A percentile compares a stretch with the other conserved stretches of the same genome.
These are phyloP conservation scores for Bacidia gigantensis DNA, from an alignment of 495 filamentous ascomycete genomes.

Conservation along the genomic window DNA sequence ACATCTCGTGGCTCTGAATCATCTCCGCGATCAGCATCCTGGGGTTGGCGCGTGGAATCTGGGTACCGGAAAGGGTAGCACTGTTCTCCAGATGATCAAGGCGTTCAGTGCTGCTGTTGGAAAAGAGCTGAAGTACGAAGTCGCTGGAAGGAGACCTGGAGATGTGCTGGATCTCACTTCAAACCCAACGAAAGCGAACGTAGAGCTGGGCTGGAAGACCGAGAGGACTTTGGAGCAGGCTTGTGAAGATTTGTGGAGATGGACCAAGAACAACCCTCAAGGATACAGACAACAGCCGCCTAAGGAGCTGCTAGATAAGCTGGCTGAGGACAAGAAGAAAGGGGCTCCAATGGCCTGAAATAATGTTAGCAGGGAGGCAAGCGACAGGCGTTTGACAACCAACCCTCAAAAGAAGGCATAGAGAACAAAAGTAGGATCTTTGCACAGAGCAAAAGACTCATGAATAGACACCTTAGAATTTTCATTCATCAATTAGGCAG, in stretches of 20 bases:
- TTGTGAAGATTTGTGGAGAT: slow-evolving; percentile 88
- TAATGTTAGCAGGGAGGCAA: neutral
- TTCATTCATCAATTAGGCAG: too few species aligned
- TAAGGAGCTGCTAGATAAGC: slow-evolving; percentile 58
- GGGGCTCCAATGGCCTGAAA: slow-evolving; percentile 10
- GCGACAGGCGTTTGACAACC: neutral
- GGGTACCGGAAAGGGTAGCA: slow-evolving; percentile 87
- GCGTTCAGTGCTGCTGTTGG: slow-evolving; percentile 83
- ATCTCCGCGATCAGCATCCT: slow-evolving; percentile 77
- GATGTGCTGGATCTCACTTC: slow-evolving; percentile 93
- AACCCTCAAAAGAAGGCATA: neutral
- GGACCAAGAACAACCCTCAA: slow-evolving; percentile 88
- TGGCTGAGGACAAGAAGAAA: slow-evolving; percentile 40
- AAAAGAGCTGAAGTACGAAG: slow-evolving; percentile 71
- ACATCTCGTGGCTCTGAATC: slow-evolving; percentile 82
- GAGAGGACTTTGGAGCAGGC: slow-evolving; percentile 80
- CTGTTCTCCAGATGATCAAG: slow-evolving; percentile 94
- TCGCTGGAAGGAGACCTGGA: slow-evolving; percentile 67
- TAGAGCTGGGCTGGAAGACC: slow-evolving; percentile 86
- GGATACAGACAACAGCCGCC: slow-evolving; percentile 88
- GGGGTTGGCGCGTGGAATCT: slow-evolving; percentile 95
- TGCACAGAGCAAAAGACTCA: too few species aligned
- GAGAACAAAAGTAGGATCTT: too few species aligned
- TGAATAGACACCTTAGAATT: too few species aligned
- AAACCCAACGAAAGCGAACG: slow-evolving; percentile 73